These are phyloP conservation scores for Penicillium ochrochloron DNA, from an alignment of 495 filamentous ascomycete species.

Conservation along the genomic window DNA sequence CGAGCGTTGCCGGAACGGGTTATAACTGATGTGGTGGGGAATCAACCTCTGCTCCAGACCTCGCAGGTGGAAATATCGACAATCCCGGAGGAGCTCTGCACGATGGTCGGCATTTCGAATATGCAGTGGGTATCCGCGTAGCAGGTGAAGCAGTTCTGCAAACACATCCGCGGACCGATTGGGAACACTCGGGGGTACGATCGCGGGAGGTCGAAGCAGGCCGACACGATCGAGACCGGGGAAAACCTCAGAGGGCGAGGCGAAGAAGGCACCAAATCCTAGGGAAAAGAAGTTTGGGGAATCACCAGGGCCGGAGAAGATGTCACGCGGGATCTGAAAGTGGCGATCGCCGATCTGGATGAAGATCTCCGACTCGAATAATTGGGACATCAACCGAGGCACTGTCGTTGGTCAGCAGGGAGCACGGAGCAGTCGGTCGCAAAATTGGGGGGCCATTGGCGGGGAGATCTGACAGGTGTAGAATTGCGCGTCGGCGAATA, in stretches of 20 bases:
- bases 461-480: constrained; percentile 68
- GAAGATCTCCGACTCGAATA: constrained; percentile 93
- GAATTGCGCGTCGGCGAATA: constrained; percentile 96
- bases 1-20: constrained; percentile 63
- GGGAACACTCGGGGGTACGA: constrained; percentile 79
- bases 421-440: not conserved
- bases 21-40: constrained; percentile 75
- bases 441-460: not conserved
- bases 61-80: constrained; percentile 90
- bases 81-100: constrained; percentile 78
- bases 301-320: constrained; percentile 85
- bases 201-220: constrained; percentile 88
- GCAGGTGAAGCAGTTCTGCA: constrained; percentile 77
- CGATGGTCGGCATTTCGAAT: constrained; percentile 82
- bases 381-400: constrained; percentile 85
- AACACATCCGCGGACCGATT: constrained; percentile 81
- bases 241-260: constrained; percentile 77
- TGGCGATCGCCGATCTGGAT: constrained; percentile 83
- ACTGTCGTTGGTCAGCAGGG: constrained; percentile 52
- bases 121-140: constrained; percentile 84
- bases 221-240: constrained; percentile 80
- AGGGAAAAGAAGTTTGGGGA: constrained; percentile 95
- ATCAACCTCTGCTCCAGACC: constrained; percentile 89
- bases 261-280: constrained; percentile 89
- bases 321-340: constrained; percentile 88